Evolutionary conservation across 495 filamentous ascomycete genomes (phyloP), one percentile per base, ranked within the genome.

Genomic region (Astrocystis sublimbata): DNA sequence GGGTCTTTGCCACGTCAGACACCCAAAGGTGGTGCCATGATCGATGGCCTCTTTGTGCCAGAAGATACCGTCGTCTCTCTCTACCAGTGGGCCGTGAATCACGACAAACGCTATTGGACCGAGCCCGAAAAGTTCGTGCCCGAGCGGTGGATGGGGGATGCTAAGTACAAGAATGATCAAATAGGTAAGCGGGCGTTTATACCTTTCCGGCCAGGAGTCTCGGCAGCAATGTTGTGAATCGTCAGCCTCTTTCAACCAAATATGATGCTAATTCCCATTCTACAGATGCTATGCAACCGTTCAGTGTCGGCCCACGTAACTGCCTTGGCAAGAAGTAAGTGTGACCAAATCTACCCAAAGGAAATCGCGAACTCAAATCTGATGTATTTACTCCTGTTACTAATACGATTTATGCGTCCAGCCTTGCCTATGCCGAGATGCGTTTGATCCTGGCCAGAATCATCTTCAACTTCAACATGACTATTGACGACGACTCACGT

Each of bases 321-420:
- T 87, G 85, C 55, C 72, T 86, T 51, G 85, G 84, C 9, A 71
- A 73, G 62, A 82, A 80, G 83, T 86, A 69, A 69, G 83, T 79
- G 31, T 52, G 1, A 12, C 26, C 47, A 8, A n/a, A 1, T 50
- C 31, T 9, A n/a, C n/a, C n/a, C n/a, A n/a, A 24, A 33, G 28
- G 28, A 24, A 0, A 12, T 31, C 13, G 7, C 4, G 3, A 17
- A 1, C 30, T 35, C 2, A 52, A 10, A 23, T 17, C 6, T 13
- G 26, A 30, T 7, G 13, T 6, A 45, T 43, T 35, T 9, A 6
- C 17, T 17, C 23, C 26, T 5, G 1, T 23, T 41, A 33, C 60
- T 62, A 41, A 62, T n/a, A n/a, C 23, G 2, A 19, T 35, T 30
- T 4, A 33, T 15, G 5, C 24, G 40, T 28, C 21, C 10, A 77